A percentile compares a stretch with the other conserved stretches of the same genome.
phyloP scores from a whole-genome alignment of 257 asterid species.

The Prunella vulgaris region DNA sequence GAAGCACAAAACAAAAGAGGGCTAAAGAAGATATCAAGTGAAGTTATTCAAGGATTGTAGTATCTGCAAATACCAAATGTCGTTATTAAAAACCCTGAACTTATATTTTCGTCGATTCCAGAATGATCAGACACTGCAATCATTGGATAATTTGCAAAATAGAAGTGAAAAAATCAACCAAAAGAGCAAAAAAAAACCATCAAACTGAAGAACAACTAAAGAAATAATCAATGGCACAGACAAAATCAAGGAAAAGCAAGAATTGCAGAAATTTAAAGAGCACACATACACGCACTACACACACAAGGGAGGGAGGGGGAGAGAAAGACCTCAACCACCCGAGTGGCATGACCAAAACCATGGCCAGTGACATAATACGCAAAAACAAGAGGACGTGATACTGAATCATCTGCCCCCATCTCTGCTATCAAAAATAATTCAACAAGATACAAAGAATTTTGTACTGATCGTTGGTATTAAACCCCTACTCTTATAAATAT shows the following conservation, averaged over 20 bases:
- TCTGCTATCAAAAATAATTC: not conserved
- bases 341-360: constrained; percentile 96
- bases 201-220: not conserved
- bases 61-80: not conserved
- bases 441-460: too few species aligned
- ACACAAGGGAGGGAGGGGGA: too few species aligned
- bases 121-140: not conserved
- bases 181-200: not conserved
- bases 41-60: not conserved
- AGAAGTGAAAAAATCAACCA: not conserved
- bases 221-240: not conserved
- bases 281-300: too few species aligned
- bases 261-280: not conserved
- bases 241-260: not conserved
- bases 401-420: constrained; percentile 47
- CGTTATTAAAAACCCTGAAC: not conserved
- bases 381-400: constrained; percentile 50
- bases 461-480: too few species aligned
- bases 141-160: not conserved
- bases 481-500: not conserved
- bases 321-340: constrained; percentile 75
- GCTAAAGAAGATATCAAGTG: not conserved
- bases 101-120: not conserved
- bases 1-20: not conserved
- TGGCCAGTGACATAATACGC: constrained; percentile 97